Evolutionary conservation across 371 early-diverging fungal genomes (phyloP), one percentile per base, ranked within the genome.

Genomic region (Mortierella sp.): DNA sequence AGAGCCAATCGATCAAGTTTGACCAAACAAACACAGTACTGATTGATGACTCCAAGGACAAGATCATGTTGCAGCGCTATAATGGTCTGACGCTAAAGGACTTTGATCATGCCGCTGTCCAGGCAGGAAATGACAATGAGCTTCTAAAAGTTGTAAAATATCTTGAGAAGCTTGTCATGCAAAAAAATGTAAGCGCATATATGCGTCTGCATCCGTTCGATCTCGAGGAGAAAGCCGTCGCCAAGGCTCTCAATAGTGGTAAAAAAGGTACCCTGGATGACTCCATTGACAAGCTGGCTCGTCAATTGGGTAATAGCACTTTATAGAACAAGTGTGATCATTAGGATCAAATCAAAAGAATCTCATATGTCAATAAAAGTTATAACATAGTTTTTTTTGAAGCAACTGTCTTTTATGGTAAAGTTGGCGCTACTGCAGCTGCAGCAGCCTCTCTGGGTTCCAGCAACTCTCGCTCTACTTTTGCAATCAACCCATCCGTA

Each of bases 1-100:
- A n/a, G 3, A 26, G 7, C n/a, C 12, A 40, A n/a, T 7, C 5
- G 3, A 75, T 81, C 17, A 61, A 82, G 32, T 93, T 85, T 73
- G 85, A 89, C 70, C 85, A 88, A 28, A 87, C 89, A 5, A 93
- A 93, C 64, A 93, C 90, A 0, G 77, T 93, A 2, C 61, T 94
- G 29, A 68, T 94, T 10, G 94, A 94, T 56, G 94, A 94, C 81
- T 91, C 92, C 9, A 77, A 82, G 3, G 70, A 75, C 53, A 94
- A 94, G 76, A 81, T 89, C 0, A 83, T 83, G 4, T 55, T 89
- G 59, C 93, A 94, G 60, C 91, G 88, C 13, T 85, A 86, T 45
- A 93, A 93, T 64, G 85, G 87, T 3, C 61, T 93, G 40, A 88
- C 87, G 63, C 60, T 89, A 28, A 59, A 67, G 29, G 74, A 86